Percentiles rank a stretch among this genome's conserved stretches.
phyloP scores from a whole-genome alignment of 2,329 filamentous ascomycete species.

The Sarocladium strictum region DNA sequence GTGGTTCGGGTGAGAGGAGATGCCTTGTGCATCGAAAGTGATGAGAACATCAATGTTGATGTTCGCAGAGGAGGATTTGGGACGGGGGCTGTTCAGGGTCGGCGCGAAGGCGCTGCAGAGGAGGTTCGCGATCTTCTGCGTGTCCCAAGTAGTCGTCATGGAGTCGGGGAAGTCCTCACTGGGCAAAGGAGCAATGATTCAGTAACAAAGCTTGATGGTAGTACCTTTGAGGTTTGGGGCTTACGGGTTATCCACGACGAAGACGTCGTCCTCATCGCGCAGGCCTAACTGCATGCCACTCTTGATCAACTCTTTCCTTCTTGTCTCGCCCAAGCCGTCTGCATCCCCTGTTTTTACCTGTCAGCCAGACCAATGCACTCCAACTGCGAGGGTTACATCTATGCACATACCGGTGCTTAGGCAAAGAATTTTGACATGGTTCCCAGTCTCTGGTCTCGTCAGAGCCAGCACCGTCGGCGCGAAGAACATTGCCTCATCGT shows the following conservation, averaged over 20 bases:
- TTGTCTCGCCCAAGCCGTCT: constrained; percentile 76
- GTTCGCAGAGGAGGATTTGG: constrained; percentile 22
- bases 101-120: constrained; percentile 71
- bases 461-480: constrained; percentile 82
- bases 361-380: constrained; percentile 5
- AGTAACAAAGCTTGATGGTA: background rate
- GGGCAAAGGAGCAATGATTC: background rate
- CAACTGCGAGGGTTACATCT: no score
- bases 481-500: constrained; percentile 99
- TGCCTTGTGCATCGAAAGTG: constrained; percentile 79
- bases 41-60: constrained; percentile 72
- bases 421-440: constrained; percentile 92
- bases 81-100: constrained; percentile 36
- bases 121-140: constrained; percentile 61
- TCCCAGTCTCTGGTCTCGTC: constrained; percentile 70
- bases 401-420: constrained; percentile 66
- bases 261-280: constrained; percentile 68
- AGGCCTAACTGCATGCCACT: constrained; percentile 75
- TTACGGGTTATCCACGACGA: constrained; percentile 74
- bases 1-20: constrained; percentile 92
- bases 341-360: constrained; percentile 57
- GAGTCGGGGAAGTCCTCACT: constrained; percentile 74
- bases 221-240: constrained; percentile 18
- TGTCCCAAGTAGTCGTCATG: constrained; percentile 75
- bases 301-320: constrained; percentile 77